Evolutionary conservation across 345 rosid genomes (phyloP).

Genomic region (Hypericum perforatum): DNA sequence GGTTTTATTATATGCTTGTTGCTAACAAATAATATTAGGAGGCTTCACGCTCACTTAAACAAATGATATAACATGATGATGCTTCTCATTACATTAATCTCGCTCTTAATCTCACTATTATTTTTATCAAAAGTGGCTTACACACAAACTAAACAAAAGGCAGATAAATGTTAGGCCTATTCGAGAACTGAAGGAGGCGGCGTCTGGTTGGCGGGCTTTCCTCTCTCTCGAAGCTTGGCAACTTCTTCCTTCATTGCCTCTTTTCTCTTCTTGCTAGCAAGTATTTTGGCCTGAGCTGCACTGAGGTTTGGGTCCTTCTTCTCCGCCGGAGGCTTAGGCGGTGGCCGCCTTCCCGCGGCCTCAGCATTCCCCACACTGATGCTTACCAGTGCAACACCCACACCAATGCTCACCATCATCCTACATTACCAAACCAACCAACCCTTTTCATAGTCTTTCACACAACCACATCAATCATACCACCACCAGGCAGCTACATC

Average conservation of each 20-base stretch:
- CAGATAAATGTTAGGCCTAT: no score
- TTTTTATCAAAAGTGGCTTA: no score
- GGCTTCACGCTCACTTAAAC: no score
- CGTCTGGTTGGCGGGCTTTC: neutral
- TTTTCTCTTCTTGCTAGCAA: slow-evolving; percentile 68
- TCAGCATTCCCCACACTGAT: slow-evolving; percentile 27
- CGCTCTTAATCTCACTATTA: no score
- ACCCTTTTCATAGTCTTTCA: neutral
- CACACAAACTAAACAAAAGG: no score
- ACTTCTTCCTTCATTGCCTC: slow-evolving; percentile 35
- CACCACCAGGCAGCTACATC: no score
- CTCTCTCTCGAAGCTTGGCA: slow-evolving; percentile 61
- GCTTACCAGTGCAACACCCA: slow-evolving; percentile 36
- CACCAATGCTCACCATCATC: slow-evolving; percentile 27
- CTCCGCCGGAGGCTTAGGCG: slow-evolving; percentile 48
- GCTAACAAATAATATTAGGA: no score
- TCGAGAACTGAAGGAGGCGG: no score
- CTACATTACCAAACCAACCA: slow-evolving; percentile 15
- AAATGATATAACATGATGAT: no score
- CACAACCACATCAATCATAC: neutral
- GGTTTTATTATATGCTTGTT: no score
- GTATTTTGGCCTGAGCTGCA: slow-evolving; percentile 68
- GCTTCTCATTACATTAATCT: no score
- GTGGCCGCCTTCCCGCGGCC: slow-evolving; percentile 58
- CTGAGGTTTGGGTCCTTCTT: slow-evolving; percentile 64